These are phyloP conservation scores for Malassezia psittaci DNA, from an alignment of 1,284 basidiomycete genomes.

Conservation along the genomic window DNA sequence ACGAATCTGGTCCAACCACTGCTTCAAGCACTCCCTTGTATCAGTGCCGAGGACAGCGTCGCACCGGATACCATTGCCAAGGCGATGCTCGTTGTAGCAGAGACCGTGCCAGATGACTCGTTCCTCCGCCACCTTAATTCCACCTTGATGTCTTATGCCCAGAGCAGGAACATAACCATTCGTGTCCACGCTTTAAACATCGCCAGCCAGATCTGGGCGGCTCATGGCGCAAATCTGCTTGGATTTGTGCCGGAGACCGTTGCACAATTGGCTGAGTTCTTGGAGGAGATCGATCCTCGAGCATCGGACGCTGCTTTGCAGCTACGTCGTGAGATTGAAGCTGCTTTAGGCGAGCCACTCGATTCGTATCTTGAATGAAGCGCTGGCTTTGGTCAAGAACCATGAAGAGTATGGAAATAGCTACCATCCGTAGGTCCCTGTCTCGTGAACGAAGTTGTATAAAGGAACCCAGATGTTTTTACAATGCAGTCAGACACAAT, in stretches of 20 bases:
- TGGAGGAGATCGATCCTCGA: slow-evolving; percentile 51
- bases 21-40: slow-evolving; percentile 56
- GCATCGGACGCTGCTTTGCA: slow-evolving; percentile 49
- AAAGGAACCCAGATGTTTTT: too few species aligned
- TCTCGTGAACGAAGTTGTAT: too few species aligned
- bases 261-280: slow-evolving; percentile 51
- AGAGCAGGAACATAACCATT: neutral
- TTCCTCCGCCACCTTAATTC: slow-evolving; percentile 72
- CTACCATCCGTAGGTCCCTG: too few species aligned
- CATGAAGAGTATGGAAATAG: too few species aligned
- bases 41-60: neutral
- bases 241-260: slow-evolving; percentile 53
- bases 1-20: slow-evolving; percentile 57
- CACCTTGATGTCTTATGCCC: slow-evolving; percentile 64
- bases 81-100: slow-evolving; percentile 55
- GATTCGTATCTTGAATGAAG: slow-evolving; percentile 42
- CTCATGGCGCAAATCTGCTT: slow-evolving; percentile 55
- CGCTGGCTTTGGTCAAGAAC: too few species aligned
- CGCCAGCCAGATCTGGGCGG: slow-evolving; percentile 63
- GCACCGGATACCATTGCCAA: neutral
- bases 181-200: slow-evolving; percentile 60
- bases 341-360: slow-evolving; percentile 48
- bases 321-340: slow-evolving; percentile 50
- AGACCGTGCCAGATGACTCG: slow-evolving; percentile 55
- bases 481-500: too few species aligned